Evolutionary conservation across 2,329 filamentous ascomycete species (phyloP).

Genomic region (Aspergillus glaucus): DNA sequence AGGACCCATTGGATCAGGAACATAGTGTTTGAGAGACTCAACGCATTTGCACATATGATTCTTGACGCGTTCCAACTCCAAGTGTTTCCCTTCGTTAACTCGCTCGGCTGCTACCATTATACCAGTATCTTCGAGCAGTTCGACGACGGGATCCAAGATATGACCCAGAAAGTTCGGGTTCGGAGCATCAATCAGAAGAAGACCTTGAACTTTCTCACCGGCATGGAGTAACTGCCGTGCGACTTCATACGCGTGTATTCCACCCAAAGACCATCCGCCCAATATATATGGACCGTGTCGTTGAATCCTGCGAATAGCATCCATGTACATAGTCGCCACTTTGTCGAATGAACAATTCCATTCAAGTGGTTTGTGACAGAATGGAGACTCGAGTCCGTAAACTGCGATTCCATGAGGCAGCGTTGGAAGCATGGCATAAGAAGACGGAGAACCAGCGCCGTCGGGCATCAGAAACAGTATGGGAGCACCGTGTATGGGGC

Average conservation of each 20-base stretch:
- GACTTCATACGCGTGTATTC: neutral
- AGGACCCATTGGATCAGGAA: neutral
- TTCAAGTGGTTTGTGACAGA: neutral
- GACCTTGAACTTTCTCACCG: neutral
- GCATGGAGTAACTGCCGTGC: neutral
- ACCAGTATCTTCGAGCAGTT: neutral
- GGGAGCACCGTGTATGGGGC: neutral
- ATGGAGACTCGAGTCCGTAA: neutral
- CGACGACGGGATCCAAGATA: neutral
- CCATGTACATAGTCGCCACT: neutral
- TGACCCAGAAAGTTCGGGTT: neutral
- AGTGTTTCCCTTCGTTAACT: neutral
- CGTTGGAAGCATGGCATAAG: neutral
- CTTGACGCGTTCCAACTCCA: neutral
- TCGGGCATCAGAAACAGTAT: neutral
- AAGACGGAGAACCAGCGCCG: neutral
- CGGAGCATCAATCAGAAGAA: neutral
- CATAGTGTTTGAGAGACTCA: neutral
- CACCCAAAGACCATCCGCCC: neutral
- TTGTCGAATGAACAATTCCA: neutral
- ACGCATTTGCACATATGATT: neutral
- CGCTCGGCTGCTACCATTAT: neutral
- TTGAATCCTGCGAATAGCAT: neutral
- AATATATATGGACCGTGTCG: neutral
- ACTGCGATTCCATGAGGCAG: neutral